phyloP scores from a whole-genome alignment of 148 eudicot genomes.

The Rhododendron simsii region DNA sequence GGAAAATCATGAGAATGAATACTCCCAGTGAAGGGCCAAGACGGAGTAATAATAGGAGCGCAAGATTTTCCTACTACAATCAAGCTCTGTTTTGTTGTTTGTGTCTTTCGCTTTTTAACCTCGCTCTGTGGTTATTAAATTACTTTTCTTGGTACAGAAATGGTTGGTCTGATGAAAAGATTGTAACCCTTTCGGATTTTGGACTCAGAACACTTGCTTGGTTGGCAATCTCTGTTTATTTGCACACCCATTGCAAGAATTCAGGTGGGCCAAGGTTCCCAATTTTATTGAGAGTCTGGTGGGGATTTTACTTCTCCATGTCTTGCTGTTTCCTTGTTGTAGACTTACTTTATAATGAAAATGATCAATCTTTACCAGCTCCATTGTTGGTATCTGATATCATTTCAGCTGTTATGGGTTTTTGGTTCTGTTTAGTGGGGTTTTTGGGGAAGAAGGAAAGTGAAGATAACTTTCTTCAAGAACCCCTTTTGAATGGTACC shows the following conservation, averaged over 20 bases:
- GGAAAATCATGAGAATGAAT: slow-evolving; percentile 7
- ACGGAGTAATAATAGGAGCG: background rate
- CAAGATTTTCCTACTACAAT: slow-evolving; percentile 24
- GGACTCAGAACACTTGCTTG: slow-evolving; percentile 32
- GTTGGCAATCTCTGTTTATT: slow-evolving; percentile 38
- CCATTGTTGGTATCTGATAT: slow-evolving; percentile 38
- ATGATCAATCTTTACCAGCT: slow-evolving; percentile 20
- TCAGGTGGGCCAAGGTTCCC: slow-evolving; percentile 40
- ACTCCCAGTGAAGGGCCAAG: slow-evolving; percentile 19
- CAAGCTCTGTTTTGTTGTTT: slow-evolving; percentile 32
- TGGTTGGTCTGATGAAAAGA: slow-evolving; percentile 51
- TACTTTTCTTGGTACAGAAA: slow-evolving; percentile 50
- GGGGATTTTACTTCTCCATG: slow-evolving; percentile 46
- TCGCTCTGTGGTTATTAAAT: slow-evolving; percentile 34
- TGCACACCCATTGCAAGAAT: slow-evolving; percentile 24
- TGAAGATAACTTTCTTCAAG: slow-evolving; percentile 24
- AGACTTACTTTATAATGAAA: slow-evolving; percentile 15
- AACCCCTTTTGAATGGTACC: slow-evolving; percentile 50
- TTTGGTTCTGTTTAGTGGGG: slow-evolving; percentile 32
- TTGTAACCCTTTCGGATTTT: slow-evolving; percentile 41
- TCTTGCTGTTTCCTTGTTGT: slow-evolving; percentile 55
- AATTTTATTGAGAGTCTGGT: slow-evolving; percentile 59
- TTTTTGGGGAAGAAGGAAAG: slow-evolving; percentile 28
- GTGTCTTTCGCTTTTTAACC: slow-evolving; percentile 33
- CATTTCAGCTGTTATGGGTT: slow-evolving; percentile 32